Evolutionary conservation across 116 monocot species (phyloP).

Genomic region (Phalaenopsis hybrid): DNA sequence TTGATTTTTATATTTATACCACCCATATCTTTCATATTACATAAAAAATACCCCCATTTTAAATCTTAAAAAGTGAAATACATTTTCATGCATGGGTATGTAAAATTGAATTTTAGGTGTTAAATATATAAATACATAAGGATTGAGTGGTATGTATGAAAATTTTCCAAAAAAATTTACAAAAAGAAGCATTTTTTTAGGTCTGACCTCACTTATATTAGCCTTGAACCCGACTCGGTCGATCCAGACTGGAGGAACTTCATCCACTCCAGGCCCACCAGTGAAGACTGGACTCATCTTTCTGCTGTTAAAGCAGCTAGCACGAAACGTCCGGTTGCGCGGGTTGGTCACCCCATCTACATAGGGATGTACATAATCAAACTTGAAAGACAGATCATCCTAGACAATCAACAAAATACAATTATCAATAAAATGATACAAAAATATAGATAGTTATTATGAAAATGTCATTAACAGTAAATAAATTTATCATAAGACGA

Average conservation of each 20-base stretch:
- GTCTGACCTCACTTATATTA: conserved; percentile 82
- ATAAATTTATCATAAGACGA: not conserved
- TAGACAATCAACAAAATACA: conserved; percentile 14
- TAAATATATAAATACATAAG: too few species aligned
- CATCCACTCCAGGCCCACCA: conserved; percentile 88
- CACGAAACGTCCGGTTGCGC: conserved; percentile 77
- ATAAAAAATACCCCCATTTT: too few species aligned
- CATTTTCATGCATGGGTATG: too few species aligned
- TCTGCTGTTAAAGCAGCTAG: conserved; percentile 82
- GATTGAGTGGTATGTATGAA: too few species aligned
- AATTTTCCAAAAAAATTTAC: too few species aligned
- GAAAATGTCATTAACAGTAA: not conserved
- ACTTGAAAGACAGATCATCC: conserved; percentile 98
- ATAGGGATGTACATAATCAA: conserved; percentile 98
- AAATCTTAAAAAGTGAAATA: too few species aligned
- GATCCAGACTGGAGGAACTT: conserved; percentile 94
- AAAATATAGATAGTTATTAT: not conserved
- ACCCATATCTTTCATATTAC: too few species aligned
- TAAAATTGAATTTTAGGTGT: too few species aligned
- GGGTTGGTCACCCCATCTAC: conserved; percentile 74
- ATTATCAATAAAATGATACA: too few species aligned
- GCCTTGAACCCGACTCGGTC: conserved; percentile 92
- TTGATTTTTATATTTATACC: too few species aligned
- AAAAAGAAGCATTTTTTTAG: not conserved
- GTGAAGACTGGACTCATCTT: conserved; percentile 93